Percentiles rank a stretch among this genome's conserved stretches.
Evolutionary conservation across 805 yeast species (phyloP).

Genomic region (Candida argentea): DNA sequence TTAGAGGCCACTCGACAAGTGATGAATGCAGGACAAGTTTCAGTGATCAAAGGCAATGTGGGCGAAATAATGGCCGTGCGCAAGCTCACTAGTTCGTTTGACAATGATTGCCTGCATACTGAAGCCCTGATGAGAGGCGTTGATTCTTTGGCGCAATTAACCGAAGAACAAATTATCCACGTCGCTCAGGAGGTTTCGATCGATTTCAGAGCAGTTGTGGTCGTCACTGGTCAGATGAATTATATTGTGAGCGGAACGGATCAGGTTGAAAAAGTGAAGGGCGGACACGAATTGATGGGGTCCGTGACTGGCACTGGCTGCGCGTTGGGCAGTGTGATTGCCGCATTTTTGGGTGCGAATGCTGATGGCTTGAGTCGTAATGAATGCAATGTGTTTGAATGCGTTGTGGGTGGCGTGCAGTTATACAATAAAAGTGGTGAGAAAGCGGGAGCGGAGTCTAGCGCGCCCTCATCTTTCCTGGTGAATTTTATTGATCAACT

Average conservation of each 20-base stretch:
- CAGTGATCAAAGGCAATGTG: conserved; percentile 75
- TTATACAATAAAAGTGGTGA: conserved; percentile 56
- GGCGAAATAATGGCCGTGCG: conserved; percentile 70
- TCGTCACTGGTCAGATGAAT: conserved; percentile 51
- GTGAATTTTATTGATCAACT: conserved; percentile 36
- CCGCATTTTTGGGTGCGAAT: conserved; percentile 43
- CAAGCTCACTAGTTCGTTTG: conserved; percentile 17
- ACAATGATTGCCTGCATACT: background rate
- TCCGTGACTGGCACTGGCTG: conserved; percentile 78
- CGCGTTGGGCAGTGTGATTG: conserved; percentile 64
- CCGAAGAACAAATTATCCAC: conserved; percentile 15
- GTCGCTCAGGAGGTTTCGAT: conserved; percentile 42
- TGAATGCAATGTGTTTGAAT: conserved; percentile 23
- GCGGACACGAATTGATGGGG: conserved; percentile 58
- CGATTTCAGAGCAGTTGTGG: conserved; percentile 49
- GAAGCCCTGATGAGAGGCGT: conserved; percentile 56
- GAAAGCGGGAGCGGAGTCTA: conserved; percentile 30
- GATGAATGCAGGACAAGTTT: conserved; percentile 45
- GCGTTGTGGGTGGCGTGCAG: conserved; percentile 45
- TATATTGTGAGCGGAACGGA: conserved; percentile 12
- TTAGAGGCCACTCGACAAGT: conserved; percentile 35
- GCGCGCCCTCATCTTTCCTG: conserved; percentile 49
- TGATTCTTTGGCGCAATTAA: conserved; percentile 33
- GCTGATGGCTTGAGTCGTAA: conserved; percentile 11
- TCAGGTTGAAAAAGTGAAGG: conserved; percentile 28